Conservation (phyloP, 2,329 filamentous ascomycete species). For the Cercospora beticola region DNA sequence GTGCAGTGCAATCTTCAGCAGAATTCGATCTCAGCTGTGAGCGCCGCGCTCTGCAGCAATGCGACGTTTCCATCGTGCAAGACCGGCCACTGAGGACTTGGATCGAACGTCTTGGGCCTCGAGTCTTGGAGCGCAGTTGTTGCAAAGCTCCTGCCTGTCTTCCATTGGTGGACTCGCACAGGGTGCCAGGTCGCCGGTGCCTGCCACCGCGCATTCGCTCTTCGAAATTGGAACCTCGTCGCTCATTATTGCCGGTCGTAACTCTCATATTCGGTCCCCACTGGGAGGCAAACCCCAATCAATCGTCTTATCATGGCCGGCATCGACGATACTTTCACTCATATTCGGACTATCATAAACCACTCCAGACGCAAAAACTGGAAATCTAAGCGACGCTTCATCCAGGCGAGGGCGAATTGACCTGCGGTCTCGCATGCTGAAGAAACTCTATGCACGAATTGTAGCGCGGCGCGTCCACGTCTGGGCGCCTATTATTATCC, state of each 20-base stretch:
- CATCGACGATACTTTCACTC: background rate
- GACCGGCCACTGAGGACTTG: background rate
- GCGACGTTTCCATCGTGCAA: background rate
- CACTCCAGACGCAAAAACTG: background rate
- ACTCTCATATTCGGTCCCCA: background rate
- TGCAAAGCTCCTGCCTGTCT: background rate
- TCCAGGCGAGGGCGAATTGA: background rate
- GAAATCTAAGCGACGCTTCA: background rate
- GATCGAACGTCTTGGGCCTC: background rate
- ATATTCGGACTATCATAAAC: background rate
- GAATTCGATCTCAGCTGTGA: background rate
- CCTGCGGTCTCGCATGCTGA: background rate
- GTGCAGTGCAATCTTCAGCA: background rate
- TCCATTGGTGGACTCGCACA: background rate
- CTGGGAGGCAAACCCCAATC: background rate
- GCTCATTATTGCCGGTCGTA: background rate
- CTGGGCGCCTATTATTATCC: background rate
- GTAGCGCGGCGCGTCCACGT: background rate
- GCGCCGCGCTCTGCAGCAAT: background rate
- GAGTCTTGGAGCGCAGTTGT: background rate
- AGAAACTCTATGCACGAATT: constrained; percentile 4
- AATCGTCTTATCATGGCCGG: background rate
- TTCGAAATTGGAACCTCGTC: background rate
- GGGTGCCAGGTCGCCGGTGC: background rate
- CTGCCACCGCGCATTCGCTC: background rate